Percentiles rank a stretch among this genome's conserved stretches.
These are phyloP conservation scores for Colletotrichum tropicale DNA, from an alignment of 2,329 filamentous ascomycete genomes.

Conservation along the genomic window DNA sequence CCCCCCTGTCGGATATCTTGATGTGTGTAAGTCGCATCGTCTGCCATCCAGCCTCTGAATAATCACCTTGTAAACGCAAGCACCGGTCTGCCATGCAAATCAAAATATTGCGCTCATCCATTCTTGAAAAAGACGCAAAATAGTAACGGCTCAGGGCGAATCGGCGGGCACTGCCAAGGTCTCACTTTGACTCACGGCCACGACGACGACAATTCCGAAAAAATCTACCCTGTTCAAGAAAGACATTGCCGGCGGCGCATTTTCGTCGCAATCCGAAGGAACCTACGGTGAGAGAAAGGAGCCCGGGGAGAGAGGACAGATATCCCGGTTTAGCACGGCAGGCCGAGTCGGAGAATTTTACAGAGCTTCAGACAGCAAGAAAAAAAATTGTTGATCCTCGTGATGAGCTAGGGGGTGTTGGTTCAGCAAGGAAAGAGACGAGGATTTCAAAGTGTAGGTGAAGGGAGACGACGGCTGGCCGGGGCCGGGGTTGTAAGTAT, in stretches of 20 bases:
- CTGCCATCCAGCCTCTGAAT: not conserved
- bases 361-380: not conserved
- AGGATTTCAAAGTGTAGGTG: not conserved
- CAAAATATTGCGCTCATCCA: not conserved
- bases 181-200: conserved; percentile 4
- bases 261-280: not conserved
- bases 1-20: not conserved
- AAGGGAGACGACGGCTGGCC: not conserved
- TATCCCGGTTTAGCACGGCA: not conserved
- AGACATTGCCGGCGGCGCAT: not conserved
- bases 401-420: not conserved
- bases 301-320: not conserved
- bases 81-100: too few species aligned
- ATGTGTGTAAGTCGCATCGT: not conserved
- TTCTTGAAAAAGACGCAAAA: not conserved
- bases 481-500: not conserved
- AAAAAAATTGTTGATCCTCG: not conserved
- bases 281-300: not conserved
- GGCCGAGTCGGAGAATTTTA: not conserved
- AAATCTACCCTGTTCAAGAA: not conserved
- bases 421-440: not conserved
- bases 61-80: not conserved
- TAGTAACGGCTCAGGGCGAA: not conserved
- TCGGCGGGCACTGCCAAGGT: not conserved
- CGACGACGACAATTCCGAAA: not conserved